phyloP scores from a whole-genome alignment of 192 early-diverging fungal genomes.

The Entophlyctis luteolus region DNA sequence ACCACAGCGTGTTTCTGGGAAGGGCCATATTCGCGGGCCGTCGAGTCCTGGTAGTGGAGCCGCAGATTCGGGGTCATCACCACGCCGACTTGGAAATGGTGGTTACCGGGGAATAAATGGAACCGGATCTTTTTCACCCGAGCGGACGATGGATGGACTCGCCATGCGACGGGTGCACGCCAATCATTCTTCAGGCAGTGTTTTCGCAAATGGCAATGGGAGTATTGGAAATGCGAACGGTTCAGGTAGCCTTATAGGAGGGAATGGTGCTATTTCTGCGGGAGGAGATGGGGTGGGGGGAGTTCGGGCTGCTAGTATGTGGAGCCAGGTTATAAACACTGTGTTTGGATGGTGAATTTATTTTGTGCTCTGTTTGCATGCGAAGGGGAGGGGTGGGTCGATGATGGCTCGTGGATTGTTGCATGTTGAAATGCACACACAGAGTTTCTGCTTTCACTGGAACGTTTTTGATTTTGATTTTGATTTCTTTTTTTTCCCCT shows the following conservation, averaged over 20 bases:
- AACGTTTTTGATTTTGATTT: background rate
- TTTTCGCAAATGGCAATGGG: conserved; percentile 1
- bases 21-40: too few relatives aligned
- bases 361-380: background rate
- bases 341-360: conserved; percentile 23
- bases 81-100: background rate
- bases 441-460: too few relatives aligned
- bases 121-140: too few relatives aligned
- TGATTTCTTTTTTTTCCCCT: background rate
- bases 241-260: background rate
- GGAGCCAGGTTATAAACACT: conserved; percentile 14
- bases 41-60: background rate
- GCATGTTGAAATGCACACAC: too few relatives aligned
- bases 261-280: too few relatives aligned
- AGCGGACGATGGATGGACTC: too few relatives aligned
- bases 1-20: background rate
- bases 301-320: conserved; percentile 13
- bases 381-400: background rate
- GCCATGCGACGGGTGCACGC: background rate
- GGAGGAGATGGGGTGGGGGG: background rate
- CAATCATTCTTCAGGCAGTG: background rate
- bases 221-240: too few relatives aligned
- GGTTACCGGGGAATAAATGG: too few relatives aligned
- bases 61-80: background rate
- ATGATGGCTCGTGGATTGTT: background rate